Evolutionary conservation across 192 early-diverging fungal species (phyloP), one percentile per base, ranked within the genome.

Genomic region (Coemansia sp.): DNA sequence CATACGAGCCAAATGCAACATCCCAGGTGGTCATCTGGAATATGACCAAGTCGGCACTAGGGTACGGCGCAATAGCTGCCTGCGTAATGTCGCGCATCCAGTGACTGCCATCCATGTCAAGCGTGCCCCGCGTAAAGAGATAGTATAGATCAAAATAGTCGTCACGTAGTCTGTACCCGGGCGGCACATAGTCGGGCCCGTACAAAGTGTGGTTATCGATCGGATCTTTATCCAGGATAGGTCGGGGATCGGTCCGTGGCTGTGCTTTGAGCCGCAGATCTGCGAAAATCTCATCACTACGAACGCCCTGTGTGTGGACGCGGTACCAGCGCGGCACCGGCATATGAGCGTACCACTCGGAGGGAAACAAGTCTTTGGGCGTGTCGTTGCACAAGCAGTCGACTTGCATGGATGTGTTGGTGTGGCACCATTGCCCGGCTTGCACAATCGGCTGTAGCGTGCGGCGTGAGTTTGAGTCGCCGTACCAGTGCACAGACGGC

Each of bases 361-460:
- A 39, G n/a, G 75, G 75, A 39, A 62, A 72, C 56, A 77, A 56
- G 43, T 77, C 69, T 37, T 66, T 71, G 49, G 75, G 75, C 52
- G 68, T 62, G 23, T 77, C 75, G 38, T 77, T 77, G 75, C 75
- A 77, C 45, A 77, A 62, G 32, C 75, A 77, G 58, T 77, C 69
- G 25, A 72, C 50, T 2, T 67, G 32, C n/a, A 25, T 23, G 7
- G 24, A 35, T 2, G 41, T 54, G 9, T 48, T 54, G 15, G 61
- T 43, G 38, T 77, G 59, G 54, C 75, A 77, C 69, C 69, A 77
- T 45, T 62, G 54, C 43, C 75, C 75, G 49, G 65, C 65, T 37
- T 60, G 55, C 12, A 68, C 29, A 35, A 77, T 61, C 17, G 69
- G 68, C 35, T 69, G 53, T 22, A 77, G 21, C 5, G 75, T 69